Conservation (phyloP, 2,329 filamentous ascomycete species). For the Macrophomina phaseolina region DNA sequence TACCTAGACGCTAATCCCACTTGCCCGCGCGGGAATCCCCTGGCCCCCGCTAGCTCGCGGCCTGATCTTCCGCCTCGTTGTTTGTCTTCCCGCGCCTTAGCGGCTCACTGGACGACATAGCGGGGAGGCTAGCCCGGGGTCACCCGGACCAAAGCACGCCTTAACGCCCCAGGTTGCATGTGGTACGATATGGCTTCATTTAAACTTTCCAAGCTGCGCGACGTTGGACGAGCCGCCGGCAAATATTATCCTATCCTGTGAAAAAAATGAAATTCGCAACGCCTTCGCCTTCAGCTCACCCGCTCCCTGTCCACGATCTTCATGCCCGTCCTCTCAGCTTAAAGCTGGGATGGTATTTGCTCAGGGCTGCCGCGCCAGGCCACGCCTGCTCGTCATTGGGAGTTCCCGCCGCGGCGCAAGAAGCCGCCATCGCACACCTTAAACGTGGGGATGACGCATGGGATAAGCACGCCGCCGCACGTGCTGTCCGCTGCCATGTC, state of each 20-base stretch:
- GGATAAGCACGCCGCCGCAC: slow-evolving; percentile 5
- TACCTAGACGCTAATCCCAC: not conserved
- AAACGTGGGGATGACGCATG: slow-evolving; percentile 21
- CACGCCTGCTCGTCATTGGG: slow-evolving; percentile 6
- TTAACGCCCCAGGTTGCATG: not conserved
- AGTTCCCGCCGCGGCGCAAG: not conserved
- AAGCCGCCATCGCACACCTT: slow-evolving; percentile 10
- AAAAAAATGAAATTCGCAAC: not conserved
- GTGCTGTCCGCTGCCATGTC: slow-evolving; percentile 8
- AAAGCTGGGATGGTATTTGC: not conserved
- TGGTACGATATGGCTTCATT: slow-evolving; percentile 23
- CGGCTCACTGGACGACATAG: not conserved
- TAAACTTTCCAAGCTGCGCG: slow-evolving; percentile 16
- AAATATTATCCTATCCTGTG: not conserved
- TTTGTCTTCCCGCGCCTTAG: not conserved
- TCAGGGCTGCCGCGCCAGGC: not conserved
- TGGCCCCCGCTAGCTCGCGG: not conserved
- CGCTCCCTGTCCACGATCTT: not conserved
- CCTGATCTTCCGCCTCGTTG: not conserved
- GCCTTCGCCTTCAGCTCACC: slow-evolving; percentile 2
- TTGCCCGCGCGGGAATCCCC: not conserved
- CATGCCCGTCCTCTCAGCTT: not conserved
- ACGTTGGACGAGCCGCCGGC: slow-evolving; percentile 20
- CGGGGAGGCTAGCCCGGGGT: not conserved
- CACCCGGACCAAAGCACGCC: not conserved